Percentiles rank a stretch among this genome's conserved stretches.
Conservation (phyloP, 306 rosid species). For the Trichosanthes truncata region DNA sequence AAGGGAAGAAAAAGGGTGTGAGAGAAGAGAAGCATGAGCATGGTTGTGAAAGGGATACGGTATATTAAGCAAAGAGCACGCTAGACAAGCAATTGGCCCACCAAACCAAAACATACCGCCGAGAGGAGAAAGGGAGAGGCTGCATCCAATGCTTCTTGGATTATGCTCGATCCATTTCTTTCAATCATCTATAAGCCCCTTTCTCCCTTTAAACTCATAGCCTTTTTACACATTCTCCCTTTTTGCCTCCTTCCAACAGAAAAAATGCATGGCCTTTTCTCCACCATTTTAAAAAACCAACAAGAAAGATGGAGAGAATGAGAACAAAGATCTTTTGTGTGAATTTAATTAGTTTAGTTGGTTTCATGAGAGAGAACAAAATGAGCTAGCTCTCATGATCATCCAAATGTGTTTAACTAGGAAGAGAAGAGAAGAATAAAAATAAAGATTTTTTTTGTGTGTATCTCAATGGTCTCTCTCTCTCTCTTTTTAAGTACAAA, state of each 20-base stretch:
- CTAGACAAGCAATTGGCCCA: slow-evolving; percentile 86
- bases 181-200: too few species aligned
- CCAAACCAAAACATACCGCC: slow-evolving; percentile 23
- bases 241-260: background rate
- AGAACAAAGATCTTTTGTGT: too few species aligned
- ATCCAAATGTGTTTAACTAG: too few species aligned
- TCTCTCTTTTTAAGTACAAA: too few species aligned
- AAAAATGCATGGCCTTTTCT: background rate
- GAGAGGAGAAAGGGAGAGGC: background rate
- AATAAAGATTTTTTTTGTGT: too few species aligned
- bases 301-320: too few species aligned
- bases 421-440: too few species aligned
- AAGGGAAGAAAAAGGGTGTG: background rate
- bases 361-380: too few species aligned
- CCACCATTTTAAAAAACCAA: too few species aligned
- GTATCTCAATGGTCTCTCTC: too few species aligned
- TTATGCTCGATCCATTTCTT: background rate
- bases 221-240: background rate
- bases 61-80: slow-evolving; percentile 47
- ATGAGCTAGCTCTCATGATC: too few species aligned
- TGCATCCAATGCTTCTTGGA: background rate
- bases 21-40: background rate
- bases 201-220: background rate
- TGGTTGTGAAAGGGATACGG: slow-evolving; percentile 1
- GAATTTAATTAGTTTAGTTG: too few species aligned